Conservation (phyloP, 192 early-diverging fungal species). For the Globomyces pollinis-pini region DNA sequence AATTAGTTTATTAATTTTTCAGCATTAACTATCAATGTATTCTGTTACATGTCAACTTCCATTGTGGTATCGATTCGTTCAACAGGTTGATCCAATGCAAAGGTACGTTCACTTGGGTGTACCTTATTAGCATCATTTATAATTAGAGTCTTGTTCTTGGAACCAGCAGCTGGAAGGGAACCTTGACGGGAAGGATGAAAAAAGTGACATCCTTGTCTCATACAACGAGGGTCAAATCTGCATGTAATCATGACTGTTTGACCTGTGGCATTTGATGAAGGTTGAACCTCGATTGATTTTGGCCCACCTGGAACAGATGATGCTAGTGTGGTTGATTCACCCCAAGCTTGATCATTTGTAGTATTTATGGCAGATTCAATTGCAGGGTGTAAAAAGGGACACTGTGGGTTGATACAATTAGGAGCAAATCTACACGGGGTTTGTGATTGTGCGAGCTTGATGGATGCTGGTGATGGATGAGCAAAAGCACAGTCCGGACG, state of each 20-base stretch:
- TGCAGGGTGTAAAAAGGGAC: slow-evolving; percentile 26
- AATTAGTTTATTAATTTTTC: no score
- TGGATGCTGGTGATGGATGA: slow-evolving; percentile 33
- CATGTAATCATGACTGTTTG: slow-evolving; percentile 18
- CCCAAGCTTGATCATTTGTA: background rate
- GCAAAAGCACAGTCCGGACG: slow-evolving; percentile 26
- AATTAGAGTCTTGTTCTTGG: slow-evolving; percentile 9
- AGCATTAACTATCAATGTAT: no score
- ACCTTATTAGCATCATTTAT: background rate
- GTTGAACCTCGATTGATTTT: background rate
- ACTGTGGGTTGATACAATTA: slow-evolving; percentile 21
- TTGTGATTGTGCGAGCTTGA: background rate
- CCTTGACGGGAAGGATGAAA: slow-evolving; percentile 11
- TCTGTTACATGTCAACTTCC: slow-evolving; percentile 7
- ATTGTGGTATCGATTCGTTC: background rate
- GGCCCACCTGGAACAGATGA: background rate
- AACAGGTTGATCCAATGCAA: slow-evolving; percentile 3
- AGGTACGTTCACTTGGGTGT: background rate
- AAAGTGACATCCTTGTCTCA: slow-evolving; percentile 24
- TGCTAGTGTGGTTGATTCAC: background rate
- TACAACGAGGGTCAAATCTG: slow-evolving; percentile 31
- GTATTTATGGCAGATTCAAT: background rate
- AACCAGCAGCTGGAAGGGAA: background rate
- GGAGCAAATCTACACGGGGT: slow-evolving; percentile 23
- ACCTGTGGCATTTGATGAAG: background rate